Evolutionary conservation across 2,329 filamentous ascomycete species (phyloP).

Genomic region (Mycosphaerella arachidis): DNA sequence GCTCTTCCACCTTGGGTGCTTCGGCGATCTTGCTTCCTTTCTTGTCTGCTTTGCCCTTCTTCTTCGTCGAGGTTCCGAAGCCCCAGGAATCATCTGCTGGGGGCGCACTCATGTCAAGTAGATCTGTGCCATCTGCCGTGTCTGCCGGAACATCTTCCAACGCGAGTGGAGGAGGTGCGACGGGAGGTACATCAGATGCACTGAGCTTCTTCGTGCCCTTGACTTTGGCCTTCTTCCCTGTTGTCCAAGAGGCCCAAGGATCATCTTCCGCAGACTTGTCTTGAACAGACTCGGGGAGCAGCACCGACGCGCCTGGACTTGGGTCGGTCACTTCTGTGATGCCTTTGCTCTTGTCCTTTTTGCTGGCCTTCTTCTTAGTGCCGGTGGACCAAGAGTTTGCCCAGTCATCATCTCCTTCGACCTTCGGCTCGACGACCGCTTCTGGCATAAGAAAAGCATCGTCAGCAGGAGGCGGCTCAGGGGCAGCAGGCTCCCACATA

Average conservation of each 20-base stretch:
- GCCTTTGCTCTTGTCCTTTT: constrained; percentile 40
- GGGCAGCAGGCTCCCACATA: constrained; percentile 13
- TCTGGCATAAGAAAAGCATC: constrained; percentile 36
- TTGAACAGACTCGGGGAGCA: constrained; percentile 40
- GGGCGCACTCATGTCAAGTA: constrained; percentile 21
- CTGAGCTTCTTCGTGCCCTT: constrained; percentile 47
- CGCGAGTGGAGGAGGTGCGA: constrained; percentile 40
- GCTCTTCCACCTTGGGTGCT: constrained; percentile 30
- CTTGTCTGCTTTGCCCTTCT: constrained; percentile 35
- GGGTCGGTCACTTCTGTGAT: constrained; percentile 37
- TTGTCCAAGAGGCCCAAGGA: constrained; percentile 23
- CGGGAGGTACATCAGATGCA: constrained; percentile 24
- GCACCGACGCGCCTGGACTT: constrained; percentile 33
- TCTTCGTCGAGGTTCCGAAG: constrained; percentile 33
- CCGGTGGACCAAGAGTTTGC: constrained; percentile 52
- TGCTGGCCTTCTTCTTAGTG: constrained; percentile 50
- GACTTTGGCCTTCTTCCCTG: constrained; percentile 49
- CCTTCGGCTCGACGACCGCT: constrained; percentile 47
- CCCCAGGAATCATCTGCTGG: constrained; percentile 28
- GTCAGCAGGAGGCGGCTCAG: constrained; percentile 16
- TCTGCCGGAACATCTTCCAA: constrained; percentile 36
- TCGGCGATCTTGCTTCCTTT: constrained; percentile 21
- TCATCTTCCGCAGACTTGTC: constrained; percentile 36
- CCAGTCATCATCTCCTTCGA: constrained; percentile 50
- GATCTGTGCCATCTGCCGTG: constrained; percentile 13